Evolutionary conservation across 768 basidiomycete genomes (phyloP).

Genomic region (Phlegmacium glaucopus): DNA sequence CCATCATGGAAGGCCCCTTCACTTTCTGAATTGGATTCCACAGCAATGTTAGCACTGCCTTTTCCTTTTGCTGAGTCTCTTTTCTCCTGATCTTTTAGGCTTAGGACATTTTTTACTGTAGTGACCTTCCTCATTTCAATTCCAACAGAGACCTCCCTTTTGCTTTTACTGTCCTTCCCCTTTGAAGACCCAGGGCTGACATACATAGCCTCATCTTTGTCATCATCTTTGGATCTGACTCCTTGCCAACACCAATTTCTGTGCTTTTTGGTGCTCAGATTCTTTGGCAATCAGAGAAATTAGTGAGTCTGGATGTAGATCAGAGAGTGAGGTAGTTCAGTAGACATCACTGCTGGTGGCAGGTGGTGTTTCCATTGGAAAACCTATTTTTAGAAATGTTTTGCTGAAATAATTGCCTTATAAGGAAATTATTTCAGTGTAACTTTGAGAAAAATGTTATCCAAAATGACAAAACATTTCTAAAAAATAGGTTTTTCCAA

Average conservation of each 20-base stretch:
- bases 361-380: no score
- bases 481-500: no score
- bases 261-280: conserved; percentile 10
- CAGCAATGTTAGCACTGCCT: conserved; percentile 6
- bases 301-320: conserved; percentile 16
- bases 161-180: conserved; percentile 7
- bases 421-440: no score
- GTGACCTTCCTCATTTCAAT: conserved; percentile 25
- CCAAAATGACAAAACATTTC: no score
- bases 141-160: conserved; percentile 17
- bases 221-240: not conserved
- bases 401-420: no score
- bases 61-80: not conserved
- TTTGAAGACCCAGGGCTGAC: no score
- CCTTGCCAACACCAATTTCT: not conserved
- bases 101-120: conserved; percentile 15
- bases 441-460: no score
- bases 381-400: no score
- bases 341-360: no score
- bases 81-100: not conserved
- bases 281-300: conserved; percentile 20
- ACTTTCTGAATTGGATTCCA: conserved; percentile 10
- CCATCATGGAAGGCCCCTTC: not conserved
- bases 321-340: conserved; percentile 15
- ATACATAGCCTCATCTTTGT: no score